Evolutionary conservation across 2,329 filamentous ascomycete species (phyloP).

Genomic region (Chalara sp.): DNA sequence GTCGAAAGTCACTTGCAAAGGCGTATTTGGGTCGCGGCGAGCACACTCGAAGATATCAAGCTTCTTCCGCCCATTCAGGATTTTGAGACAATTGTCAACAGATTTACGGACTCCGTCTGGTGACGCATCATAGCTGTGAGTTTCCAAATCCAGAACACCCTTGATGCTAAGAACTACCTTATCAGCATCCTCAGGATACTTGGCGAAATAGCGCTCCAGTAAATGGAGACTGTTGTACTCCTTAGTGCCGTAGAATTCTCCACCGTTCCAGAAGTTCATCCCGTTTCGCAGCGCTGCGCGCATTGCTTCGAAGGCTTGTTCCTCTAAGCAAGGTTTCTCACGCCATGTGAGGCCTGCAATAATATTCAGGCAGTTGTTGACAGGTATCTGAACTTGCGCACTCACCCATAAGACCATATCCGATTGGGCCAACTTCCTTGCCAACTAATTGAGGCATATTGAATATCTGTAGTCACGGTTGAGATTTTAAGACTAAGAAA

Average conservation of each 20-base stretch:
- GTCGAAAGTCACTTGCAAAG: constrained; percentile 32
- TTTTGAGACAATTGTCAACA: constrained; percentile 47
- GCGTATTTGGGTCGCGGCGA: constrained; percentile 37
- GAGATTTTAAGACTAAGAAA: too few relatives aligned
- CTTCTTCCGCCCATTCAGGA: constrained; percentile 41
- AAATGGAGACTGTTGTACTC: constrained; percentile 53
- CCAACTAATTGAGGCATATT: constrained; percentile 21
- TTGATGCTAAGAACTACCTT: constrained; percentile 59
- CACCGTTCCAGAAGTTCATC: constrained; percentile 48
- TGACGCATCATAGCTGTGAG: constrained; percentile 39
- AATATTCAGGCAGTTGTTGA: background rate
- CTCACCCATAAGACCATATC: constrained; percentile 21
- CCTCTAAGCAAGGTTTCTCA: constrained; percentile 29
- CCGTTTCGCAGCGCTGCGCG: constrained; percentile 41
- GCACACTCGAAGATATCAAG: constrained; percentile 37
- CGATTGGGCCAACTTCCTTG: constrained; percentile 20
- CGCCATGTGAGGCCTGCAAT: constrained; percentile 28
- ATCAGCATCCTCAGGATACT: constrained; percentile 56
- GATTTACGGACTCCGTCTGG: constrained; percentile 48
- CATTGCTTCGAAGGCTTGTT: constrained; percentile 48
- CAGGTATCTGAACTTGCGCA: background rate
- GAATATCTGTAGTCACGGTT: background rate
- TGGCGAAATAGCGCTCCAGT: constrained; percentile 54
- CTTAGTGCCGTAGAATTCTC: constrained; percentile 57
- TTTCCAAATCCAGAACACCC: constrained; percentile 38